These are phyloP conservation scores for Terana coerulea DNA, from an alignment of 768 basidiomycete genomes.

Conservation along the genomic window DNA sequence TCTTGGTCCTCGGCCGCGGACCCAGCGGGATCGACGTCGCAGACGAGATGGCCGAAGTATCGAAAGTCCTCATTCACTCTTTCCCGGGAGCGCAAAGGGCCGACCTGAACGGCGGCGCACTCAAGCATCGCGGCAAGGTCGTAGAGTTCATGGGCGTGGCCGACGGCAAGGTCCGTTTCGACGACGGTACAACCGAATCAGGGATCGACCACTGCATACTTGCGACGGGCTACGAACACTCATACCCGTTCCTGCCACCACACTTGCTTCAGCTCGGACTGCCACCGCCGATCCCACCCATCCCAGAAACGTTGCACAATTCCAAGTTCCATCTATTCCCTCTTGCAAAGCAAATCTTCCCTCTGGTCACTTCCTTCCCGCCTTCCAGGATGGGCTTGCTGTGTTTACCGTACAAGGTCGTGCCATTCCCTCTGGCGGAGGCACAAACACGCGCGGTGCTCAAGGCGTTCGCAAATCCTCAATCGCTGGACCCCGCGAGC, in stretches of 20 bases:
- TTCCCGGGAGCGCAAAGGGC: slow-evolving; percentile 31
- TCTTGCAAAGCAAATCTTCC: slow-evolving; percentile 67
- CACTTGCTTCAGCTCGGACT: slow-evolving; percentile 31
- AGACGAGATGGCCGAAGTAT: slow-evolving; percentile 47
- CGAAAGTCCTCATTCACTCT: slow-evolving; percentile 54
- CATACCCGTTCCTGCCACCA: slow-evolving; percentile 58
- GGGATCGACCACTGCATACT: slow-evolving; percentile 62
- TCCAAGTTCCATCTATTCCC: slow-evolving; percentile 68
- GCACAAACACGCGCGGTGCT: slow-evolving; percentile 67
- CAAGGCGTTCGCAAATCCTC: slow-evolving; percentile 49
- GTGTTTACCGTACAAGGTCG: slow-evolving; percentile 53
- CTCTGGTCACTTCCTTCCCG: slow-evolving; percentile 44
- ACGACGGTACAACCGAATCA: slow-evolving; percentile 52
- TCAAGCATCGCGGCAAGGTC: slow-evolving; percentile 36
- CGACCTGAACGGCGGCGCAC: not conserved
- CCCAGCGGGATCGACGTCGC: slow-evolving; percentile 71
- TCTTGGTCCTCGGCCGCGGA: slow-evolving; percentile 45
- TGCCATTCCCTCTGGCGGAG: slow-evolving; percentile 58
- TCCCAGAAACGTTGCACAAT: slow-evolving; percentile 54
- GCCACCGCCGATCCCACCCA: slow-evolving; percentile 44
- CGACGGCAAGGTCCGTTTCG: slow-evolving; percentile 49
- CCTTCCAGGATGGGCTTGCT: slow-evolving; percentile 59
- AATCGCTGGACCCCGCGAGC: slow-evolving; percentile 40
- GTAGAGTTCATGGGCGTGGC: slow-evolving; percentile 34
- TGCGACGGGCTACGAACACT: slow-evolving; percentile 71